Conservation (phyloP, 2,329 filamentous ascomycete species). For the Cladosporium velox region DNA sequence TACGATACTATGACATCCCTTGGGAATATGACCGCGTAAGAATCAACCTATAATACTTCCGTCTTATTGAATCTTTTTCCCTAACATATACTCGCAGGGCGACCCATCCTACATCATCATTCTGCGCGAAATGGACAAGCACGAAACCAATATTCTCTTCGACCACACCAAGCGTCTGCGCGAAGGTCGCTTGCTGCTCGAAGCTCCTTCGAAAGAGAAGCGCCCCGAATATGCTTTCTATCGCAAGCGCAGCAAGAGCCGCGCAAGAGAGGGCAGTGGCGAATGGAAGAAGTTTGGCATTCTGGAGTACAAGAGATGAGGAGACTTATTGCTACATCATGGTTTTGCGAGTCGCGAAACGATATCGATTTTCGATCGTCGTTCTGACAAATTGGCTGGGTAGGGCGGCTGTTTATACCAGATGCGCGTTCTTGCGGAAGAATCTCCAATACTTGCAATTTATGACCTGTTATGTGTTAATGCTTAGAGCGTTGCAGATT, state of each 20-base stretch:
- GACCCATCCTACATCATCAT: conserved; percentile 53
- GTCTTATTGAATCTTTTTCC: background rate
- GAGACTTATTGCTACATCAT: background rate
- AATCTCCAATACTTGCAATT: background rate
- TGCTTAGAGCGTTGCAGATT: background rate
- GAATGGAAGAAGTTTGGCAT: conserved; percentile 30
- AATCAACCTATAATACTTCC: conserved; percentile 27
- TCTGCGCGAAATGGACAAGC: conserved; percentile 50
- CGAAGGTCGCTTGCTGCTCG: conserved; percentile 44
- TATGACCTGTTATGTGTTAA: background rate
- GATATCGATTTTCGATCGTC: background rate
- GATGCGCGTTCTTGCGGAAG: background rate
- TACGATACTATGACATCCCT: conserved; percentile 51
- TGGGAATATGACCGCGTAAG: conserved; percentile 51
- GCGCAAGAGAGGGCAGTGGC: conserved; percentile 22
- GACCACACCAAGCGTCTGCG: conserved; percentile 52
- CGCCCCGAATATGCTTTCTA: conserved; percentile 51
- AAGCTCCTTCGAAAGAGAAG: conserved; percentile 42
- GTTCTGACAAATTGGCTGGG: background rate
- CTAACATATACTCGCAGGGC: conserved; percentile 31
- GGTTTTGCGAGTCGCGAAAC: background rate
- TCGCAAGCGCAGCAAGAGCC: conserved; percentile 36
- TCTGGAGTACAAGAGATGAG: conserved; percentile 27
- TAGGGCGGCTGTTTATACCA: background rate
- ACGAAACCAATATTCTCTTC: conserved; percentile 53